A percentile compares a stretch with the other conserved stretches of the same genome.
Conservation (phyloP, 352 stramenopile species). For the Pythium rhizo-oryzae region DNA sequence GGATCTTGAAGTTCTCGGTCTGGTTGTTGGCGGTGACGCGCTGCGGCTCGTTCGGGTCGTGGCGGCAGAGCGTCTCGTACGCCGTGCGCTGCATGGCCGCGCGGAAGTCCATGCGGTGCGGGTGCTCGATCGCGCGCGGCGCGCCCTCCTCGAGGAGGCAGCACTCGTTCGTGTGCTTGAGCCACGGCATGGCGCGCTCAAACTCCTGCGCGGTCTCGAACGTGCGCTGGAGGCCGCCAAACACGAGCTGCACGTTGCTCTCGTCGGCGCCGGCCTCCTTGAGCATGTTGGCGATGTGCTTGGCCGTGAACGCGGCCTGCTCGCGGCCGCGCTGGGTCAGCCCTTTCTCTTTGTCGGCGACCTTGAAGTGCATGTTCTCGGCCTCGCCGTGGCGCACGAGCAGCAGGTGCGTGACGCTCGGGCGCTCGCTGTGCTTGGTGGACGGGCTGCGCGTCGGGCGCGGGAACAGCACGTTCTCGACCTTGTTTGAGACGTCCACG, state of each 20-base stretch:
- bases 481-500: constrained; percentile 48
- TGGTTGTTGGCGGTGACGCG: constrained; percentile 24
- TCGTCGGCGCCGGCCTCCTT: constrained; percentile 23
- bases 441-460: constrained; percentile 32
- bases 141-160: constrained; percentile 79
- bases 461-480: constrained; percentile 69
- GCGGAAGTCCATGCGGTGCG: constrained; percentile 68
- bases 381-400: constrained; percentile 79
- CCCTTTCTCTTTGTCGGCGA: constrained; percentile 72
- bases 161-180: constrained; percentile 60
- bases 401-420: constrained; percentile 60
- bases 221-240: constrained; percentile 63
- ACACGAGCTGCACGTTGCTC: constrained; percentile 63
- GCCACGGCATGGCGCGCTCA: constrained; percentile 65
- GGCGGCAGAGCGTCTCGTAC: constrained; percentile 70
- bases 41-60: constrained; percentile 33
- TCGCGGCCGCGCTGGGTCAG: constrained; percentile 62
- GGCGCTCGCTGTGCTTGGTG: constrained; percentile 6
- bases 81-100: constrained; percentile 80
- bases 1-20: constrained; percentile 63
- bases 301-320: constrained; percentile 57
- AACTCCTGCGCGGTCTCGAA: constrained; percentile 71
- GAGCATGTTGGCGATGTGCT: constrained; percentile 55
- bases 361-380: constrained; percentile 85
- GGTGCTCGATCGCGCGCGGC: constrained; percentile 53